Conservation (phyloP, 208 protist species). For the Leishmania amazonensis region DNA sequence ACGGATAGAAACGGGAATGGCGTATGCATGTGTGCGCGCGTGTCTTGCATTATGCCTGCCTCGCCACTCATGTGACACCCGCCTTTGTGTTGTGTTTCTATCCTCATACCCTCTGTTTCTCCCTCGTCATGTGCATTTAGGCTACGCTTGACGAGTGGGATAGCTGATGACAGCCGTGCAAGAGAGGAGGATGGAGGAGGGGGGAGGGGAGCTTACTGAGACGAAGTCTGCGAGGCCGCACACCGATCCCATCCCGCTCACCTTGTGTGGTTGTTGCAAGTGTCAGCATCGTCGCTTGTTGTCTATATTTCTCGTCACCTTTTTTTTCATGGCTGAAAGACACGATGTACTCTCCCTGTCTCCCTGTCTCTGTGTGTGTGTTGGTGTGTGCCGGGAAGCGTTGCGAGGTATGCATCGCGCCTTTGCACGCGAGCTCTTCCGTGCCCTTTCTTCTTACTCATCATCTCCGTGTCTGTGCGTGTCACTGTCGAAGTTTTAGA, state of each 20-base stretch:
- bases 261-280: not conserved
- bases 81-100: not conserved
- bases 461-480: not conserved
- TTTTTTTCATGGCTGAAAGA: not conserved
- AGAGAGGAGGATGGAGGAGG: not conserved
- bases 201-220: not conserved
- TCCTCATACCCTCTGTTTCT: not conserved
- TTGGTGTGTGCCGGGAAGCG: not conserved
- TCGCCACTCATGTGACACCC: too few relatives aligned
- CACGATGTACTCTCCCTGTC: constrained; percentile 1
- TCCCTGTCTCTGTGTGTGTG: not conserved
- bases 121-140: not conserved
- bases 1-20: not conserved
- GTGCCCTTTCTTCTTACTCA: not conserved
- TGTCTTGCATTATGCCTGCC: not conserved
- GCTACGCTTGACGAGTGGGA: not conserved
- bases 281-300: too few relatives aligned
- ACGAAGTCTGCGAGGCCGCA: not conserved
- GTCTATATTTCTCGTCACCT: not conserved
- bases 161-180: not conserved
- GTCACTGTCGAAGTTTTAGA: not conserved
- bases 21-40: not conserved
- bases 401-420: not conserved
- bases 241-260: not conserved
- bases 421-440: not conserved